Conservation (phyloP, 2,329 filamentous ascomycete species). For the Aaosphaeria pasadenensis region DNA sequence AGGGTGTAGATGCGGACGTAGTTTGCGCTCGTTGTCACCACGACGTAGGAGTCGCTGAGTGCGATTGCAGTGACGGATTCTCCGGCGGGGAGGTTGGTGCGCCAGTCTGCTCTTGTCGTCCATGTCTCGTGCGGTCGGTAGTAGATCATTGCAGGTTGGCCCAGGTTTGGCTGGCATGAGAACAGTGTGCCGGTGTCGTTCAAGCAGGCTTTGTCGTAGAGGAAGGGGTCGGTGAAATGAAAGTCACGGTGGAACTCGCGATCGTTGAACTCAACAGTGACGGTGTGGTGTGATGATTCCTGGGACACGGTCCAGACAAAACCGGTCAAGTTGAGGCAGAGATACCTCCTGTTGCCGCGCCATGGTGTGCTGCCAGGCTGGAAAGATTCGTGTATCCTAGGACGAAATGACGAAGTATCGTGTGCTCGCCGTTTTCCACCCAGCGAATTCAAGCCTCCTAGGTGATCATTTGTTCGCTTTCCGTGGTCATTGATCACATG, state of each 20-base stretch:
- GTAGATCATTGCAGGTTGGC: slow-evolving; percentile 77
- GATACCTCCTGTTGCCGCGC: slow-evolving; percentile 89
- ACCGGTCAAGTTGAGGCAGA: slow-evolving; percentile 89
- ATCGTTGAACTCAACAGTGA: slow-evolving; percentile 97
- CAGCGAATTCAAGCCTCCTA: slow-evolving; percentile 43
- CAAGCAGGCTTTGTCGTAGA: slow-evolving; percentile 94
- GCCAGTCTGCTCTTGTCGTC: slow-evolving; percentile 88
- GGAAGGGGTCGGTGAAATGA: slow-evolving; percentile 93
- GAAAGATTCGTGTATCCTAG: slow-evolving; percentile 77
- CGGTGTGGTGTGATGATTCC: slow-evolving; percentile 79
- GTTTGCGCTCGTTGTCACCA: slow-evolving; percentile 79
- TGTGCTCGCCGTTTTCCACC: slow-evolving; percentile 52
- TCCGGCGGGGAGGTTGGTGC: slow-evolving; percentile 80
- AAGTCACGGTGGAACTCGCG: slow-evolving; percentile 89
- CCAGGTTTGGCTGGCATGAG: slow-evolving; percentile 64
- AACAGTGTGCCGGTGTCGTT: slow-evolving; percentile 82
- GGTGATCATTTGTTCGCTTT: slow-evolving; percentile 57
- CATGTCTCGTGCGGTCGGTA: slow-evolving; percentile 97
- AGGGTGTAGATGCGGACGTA: slow-evolving; percentile 93
- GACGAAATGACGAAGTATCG: slow-evolving; percentile 49
- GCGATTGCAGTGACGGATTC: slow-evolving; percentile 86
- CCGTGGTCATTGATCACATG: slow-evolving; percentile 58
- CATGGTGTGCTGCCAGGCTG: slow-evolving; percentile 95
- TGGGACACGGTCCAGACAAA: slow-evolving; percentile 98
- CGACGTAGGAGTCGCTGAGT: slow-evolving; percentile 85